Evolutionary conservation across 2,329 filamentous ascomycete genomes (phyloP).

Genomic region (Cadophora sp.): DNA sequence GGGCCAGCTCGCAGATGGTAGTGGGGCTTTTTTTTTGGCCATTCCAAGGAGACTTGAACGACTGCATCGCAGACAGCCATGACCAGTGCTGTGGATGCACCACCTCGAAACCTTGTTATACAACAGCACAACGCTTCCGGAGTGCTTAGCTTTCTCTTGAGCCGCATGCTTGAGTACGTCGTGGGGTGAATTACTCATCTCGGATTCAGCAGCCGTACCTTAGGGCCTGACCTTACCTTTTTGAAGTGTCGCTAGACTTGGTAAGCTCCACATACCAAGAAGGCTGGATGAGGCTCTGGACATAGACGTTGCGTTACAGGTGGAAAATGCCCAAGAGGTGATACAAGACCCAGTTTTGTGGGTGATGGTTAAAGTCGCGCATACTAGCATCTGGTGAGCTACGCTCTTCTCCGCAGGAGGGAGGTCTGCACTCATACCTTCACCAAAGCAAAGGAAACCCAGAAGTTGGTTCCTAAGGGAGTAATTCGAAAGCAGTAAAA

Average conservation of each 20-base stretch:
- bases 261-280: background rate
- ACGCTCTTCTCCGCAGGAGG: too few species aligned
- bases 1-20: background rate
- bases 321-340: background rate
- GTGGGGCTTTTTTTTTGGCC: too few species aligned
- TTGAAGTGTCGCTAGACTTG: background rate
- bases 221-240: too few species aligned
- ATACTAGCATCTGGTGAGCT: background rate
- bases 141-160: too few species aligned
- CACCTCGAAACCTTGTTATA: too few species aligned
- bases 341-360: slow-evolving; percentile 1
- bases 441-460: too few species aligned
- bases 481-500: background rate
- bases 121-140: background rate
- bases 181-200: background rate
- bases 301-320: background rate
- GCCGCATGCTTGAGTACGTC: too few species aligned
- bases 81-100: too few species aligned
- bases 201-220: background rate
- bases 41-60: too few species aligned
- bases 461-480: background rate
- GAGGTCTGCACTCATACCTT: too few species aligned
- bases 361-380: background rate
- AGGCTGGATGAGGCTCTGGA: slow-evolving; percentile 7
- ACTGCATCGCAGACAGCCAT: too few species aligned